These are phyloP conservation scores for Lenzites betulinus DNA, from an alignment of 768 basidiomycete genomes.

Conservation along the genomic window DNA sequence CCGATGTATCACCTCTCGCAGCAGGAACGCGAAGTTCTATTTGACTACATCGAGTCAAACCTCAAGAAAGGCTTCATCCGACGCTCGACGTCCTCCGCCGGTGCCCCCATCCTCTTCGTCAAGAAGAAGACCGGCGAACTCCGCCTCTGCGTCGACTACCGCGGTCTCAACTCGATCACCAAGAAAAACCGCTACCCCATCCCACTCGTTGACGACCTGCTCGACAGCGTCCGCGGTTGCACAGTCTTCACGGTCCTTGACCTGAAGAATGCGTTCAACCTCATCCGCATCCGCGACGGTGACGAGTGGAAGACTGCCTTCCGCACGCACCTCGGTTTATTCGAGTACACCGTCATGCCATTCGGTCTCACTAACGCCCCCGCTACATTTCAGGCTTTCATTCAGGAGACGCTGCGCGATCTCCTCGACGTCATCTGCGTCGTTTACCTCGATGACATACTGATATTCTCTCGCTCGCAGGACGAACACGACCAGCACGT, in stretches of 20 bases:
- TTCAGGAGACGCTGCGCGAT: background rate
- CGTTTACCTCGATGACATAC: background rate
- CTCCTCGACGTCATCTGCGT: background rate
- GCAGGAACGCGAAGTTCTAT: constrained; percentile 36
- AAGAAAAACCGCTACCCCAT: constrained; percentile 38
- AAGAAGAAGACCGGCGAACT: constrained; percentile 29
- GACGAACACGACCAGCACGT: constrained; percentile 25
- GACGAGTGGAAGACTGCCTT: constrained; percentile 45
- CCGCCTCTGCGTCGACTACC: constrained; percentile 31
- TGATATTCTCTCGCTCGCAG: background rate
- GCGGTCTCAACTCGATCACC: constrained; percentile 35
- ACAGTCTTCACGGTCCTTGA: constrained; percentile 41
- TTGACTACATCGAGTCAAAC: constrained; percentile 39
- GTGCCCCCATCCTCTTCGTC: constrained; percentile 32
- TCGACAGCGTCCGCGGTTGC: constrained; percentile 26
- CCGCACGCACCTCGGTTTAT: constrained; percentile 37
- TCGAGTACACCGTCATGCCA: constrained; percentile 22
- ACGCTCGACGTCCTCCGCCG: constrained; percentile 31
- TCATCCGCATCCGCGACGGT: constrained; percentile 38
- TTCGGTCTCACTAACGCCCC: constrained; percentile 24
- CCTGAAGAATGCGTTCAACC: constrained; percentile 43
- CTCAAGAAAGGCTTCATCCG: constrained; percentile 35
- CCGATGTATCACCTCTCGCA: constrained; percentile 39
- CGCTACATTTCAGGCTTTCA: background rate
- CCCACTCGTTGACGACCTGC: constrained; percentile 35